Conservation (phyloP, 352 stramenopile species). For the Pythium dissotocum region DNA sequence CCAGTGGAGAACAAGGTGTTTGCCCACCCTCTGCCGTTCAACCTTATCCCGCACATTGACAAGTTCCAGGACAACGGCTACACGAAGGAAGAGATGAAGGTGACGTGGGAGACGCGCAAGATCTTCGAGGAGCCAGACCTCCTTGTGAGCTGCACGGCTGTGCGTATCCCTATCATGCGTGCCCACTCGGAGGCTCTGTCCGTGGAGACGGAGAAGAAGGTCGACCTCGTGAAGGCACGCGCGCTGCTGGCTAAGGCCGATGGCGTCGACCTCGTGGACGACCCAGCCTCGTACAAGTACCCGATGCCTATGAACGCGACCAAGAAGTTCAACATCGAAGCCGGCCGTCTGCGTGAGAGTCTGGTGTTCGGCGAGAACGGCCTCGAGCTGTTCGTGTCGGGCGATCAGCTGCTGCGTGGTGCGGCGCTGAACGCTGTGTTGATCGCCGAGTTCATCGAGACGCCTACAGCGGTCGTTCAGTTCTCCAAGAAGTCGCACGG, state of each 20-base stretch:
- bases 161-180: slow-evolving; percentile 96
- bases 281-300: slow-evolving; percentile 85
- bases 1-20: slow-evolving; percentile 92
- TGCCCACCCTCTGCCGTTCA: slow-evolving; percentile 97
- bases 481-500: slow-evolving; percentile 62
- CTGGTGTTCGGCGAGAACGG: slow-evolving; percentile 96
- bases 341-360: slow-evolving; percentile 92
- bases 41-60: slow-evolving; percentile 99
- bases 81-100: slow-evolving; percentile 99
- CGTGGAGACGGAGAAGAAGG: slow-evolving; percentile 91
- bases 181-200: slow-evolving; percentile 97
- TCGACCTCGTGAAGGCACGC: slow-evolving; percentile 84
- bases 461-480: slow-evolving; percentile 54
- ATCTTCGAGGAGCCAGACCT: slow-evolving; percentile 93
- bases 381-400: slow-evolving; percentile 97
- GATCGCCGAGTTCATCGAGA: slow-evolving; percentile 93
- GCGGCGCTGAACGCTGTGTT: slow-evolving; percentile 97
- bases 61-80: slow-evolving; percentile 99
- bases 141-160: slow-evolving; percentile 92
- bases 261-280: slow-evolving; percentile 95
- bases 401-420: slow-evolving; percentile 96
- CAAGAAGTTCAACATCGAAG: slow-evolving; percentile 98
- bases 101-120: slow-evolving; percentile 98
- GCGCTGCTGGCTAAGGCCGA: slow-evolving; percentile 84
- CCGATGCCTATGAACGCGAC: slow-evolving; percentile 97